Conservation (phyloP, 148 eudicot genomes). For the Cornus florida region DNA sequence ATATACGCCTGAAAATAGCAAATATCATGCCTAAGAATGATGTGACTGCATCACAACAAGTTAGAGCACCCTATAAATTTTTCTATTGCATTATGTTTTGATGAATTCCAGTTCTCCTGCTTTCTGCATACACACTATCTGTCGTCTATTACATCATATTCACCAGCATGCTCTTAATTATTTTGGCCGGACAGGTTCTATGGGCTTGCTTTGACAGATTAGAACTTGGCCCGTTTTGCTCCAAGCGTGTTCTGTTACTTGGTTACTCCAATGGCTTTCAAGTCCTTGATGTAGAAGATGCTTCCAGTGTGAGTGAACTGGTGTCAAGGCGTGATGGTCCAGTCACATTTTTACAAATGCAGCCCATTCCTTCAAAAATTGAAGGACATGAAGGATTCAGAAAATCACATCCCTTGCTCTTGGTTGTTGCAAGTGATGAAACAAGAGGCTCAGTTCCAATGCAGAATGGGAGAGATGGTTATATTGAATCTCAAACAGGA, state of each 20-base stretch:
- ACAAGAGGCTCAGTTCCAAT: slow-evolving; percentile 46
- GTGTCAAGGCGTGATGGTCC: slow-evolving; percentile 92
- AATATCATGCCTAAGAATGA: too few species aligned
- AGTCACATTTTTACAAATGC: slow-evolving; percentile 89
- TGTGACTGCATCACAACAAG: too few species aligned
- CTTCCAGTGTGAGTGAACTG: slow-evolving; percentile 73
- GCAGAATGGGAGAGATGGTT: slow-evolving; percentile 61
- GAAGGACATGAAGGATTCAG: slow-evolving; percentile 59
- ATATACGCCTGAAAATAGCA: too few species aligned
- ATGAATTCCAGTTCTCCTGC: neutral
- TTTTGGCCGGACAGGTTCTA: slow-evolving; percentile 58
- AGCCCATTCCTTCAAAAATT: slow-evolving; percentile 61
- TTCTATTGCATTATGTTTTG: neutral
- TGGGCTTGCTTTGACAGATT: slow-evolving; percentile 95
- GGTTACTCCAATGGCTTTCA: slow-evolving; percentile 94
- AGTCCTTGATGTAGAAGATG: slow-evolving; percentile 92
- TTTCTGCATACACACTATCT: neutral
- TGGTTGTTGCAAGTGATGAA: slow-evolving; percentile 91
- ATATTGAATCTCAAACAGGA: slow-evolving; percentile 51
- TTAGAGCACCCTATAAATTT: too few species aligned
- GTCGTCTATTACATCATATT: neutral
- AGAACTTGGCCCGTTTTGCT: slow-evolving; percentile 59
- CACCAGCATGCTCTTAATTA: slow-evolving; percentile 3
- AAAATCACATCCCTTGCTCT: slow-evolving; percentile 73
- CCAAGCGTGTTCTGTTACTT: slow-evolving; percentile 73